Conservation (phyloP, 1,139 yeast genomes). For the Pichia inconspicua region DNA sequence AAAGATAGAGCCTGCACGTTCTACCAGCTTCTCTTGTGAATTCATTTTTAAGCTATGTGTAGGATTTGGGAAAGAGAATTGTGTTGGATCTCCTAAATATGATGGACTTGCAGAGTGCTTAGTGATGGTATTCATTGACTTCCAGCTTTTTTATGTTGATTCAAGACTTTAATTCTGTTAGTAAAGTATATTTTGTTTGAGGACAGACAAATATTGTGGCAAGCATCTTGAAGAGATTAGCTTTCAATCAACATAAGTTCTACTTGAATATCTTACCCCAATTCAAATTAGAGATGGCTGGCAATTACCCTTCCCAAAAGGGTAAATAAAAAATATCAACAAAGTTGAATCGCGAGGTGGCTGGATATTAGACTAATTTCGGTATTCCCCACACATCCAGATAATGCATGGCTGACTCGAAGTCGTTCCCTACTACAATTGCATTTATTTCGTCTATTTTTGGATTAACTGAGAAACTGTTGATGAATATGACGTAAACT, state of each 20-base stretch:
- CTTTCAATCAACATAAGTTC: background rate
- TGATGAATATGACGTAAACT: no score
- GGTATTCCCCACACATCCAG: no score
- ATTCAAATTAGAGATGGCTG: background rate
- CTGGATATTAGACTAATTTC: constrained; percentile 1
- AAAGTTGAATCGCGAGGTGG: constrained; percentile 3
- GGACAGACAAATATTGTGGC: background rate
- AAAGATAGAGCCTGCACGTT: constrained; percentile 14
- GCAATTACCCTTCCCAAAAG: background rate
- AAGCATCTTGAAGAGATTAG: background rate
- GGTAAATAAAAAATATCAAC: background rate
- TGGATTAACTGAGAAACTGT: no score
- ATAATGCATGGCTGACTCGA: no score
- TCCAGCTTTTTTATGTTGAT: background rate
- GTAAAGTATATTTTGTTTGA: no score
- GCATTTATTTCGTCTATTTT: no score
- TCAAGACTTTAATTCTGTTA: no score
- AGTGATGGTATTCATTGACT: background rate
- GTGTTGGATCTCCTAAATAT: constrained; percentile 11
- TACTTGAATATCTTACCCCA: no score
- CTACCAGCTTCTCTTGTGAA: constrained; percentile 3
- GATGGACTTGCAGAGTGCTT: constrained; percentile 12
- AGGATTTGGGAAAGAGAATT: background rate
- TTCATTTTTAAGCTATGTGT: background rate
- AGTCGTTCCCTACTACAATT: no score